Conservation (phyloP, 352 stramenopile species). For the Phytopythium helicoides region DNA sequence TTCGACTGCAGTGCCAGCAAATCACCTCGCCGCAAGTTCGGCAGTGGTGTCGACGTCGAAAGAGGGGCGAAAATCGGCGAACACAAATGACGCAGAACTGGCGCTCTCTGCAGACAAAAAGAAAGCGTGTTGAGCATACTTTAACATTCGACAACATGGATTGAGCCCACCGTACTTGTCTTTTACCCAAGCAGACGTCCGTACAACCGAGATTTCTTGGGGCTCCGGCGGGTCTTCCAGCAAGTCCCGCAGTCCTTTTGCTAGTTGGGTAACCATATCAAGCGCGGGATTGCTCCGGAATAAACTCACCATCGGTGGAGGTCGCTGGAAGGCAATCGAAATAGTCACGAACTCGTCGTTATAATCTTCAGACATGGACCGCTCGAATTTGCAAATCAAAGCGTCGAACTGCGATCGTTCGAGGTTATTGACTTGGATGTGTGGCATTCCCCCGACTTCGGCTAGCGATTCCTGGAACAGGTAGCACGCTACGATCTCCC, state of each 20-base stretch:
- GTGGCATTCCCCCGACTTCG: conserved; percentile 79
- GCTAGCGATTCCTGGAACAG: conserved; percentile 84
- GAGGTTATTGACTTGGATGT: conserved; percentile 75
- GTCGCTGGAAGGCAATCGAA: conserved; percentile 83
- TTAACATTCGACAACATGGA: background rate
- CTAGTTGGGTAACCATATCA: conserved; percentile 83
- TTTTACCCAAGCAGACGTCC: conserved; percentile 81
- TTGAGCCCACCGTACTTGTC: conserved; percentile 52
- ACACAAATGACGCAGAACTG: conserved; percentile 83
- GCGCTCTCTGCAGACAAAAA: conserved; percentile 44
- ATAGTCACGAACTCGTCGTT: conserved; percentile 78
- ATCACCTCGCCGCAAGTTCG: conserved; percentile 87
- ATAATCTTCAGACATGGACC: conserved; percentile 53
- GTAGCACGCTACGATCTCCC: conserved; percentile 82
- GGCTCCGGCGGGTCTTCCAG: conserved; percentile 76
- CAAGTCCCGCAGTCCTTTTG: conserved; percentile 70
- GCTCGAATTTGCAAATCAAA: conserved; percentile 86
- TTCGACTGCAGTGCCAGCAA: conserved; percentile 85
- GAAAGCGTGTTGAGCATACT: background rate
- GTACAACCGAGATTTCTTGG: conserved; percentile 79
- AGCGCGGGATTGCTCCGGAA: conserved; percentile 81
- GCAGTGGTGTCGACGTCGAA: conserved; percentile 85
- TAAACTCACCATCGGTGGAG: conserved; percentile 73
- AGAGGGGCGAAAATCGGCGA: conserved; percentile 79
- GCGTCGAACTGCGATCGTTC: conserved; percentile 84